Evolutionary conservation across 352 stramenopile species (phyloP), one percentile per base, ranked within the genome.

Genomic region (Pythium diclinum): DNA sequence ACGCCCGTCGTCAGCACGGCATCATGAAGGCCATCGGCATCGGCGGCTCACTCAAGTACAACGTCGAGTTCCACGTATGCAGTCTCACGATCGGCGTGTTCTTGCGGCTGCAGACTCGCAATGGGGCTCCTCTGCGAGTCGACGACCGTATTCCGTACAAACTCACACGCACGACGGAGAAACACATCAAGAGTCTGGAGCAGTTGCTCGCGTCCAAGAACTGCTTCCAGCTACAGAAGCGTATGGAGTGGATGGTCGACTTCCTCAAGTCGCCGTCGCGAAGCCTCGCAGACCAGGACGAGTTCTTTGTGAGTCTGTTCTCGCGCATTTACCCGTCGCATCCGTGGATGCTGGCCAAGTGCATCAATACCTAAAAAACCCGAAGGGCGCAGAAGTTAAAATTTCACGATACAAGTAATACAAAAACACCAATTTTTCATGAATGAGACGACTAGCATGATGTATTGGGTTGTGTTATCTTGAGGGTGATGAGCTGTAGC

Each of bases 21-120:
- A 81, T 94, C 66, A 94, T 94, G 85, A 92, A 92, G 65, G 85
- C 83, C 1, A 94, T 94, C 47, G 85, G 85, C 36, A 85, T 94
- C 3, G 83, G 82, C 23, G 85, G 85, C 0, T 85, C 85, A 2
- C 73, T 94, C 42, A 81, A 87, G 63, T 87, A 90, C 64, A 77
- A 78, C 17, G 71, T 90, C 16, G 85, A 94, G 61, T 93, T 94
- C 63, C 87, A 95, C 57, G 80, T 91, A 17, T 79, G 73, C 6
- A 84, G 81, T n/a, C 69, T 95, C 30, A 75, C 78, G 25, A 77
- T 86, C 5, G 85, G 87, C 40, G 65, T 95, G 3, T 95, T 92
- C 57, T 40, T 95, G 62, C 77, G 87, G 7, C 59, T 95, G 19
- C 86, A 95, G 57, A 94, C 83, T 11, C 80, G 85, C 38, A 87